Conservation (phyloP, 345 rosid species). For the Durio zibethinus region DNA sequence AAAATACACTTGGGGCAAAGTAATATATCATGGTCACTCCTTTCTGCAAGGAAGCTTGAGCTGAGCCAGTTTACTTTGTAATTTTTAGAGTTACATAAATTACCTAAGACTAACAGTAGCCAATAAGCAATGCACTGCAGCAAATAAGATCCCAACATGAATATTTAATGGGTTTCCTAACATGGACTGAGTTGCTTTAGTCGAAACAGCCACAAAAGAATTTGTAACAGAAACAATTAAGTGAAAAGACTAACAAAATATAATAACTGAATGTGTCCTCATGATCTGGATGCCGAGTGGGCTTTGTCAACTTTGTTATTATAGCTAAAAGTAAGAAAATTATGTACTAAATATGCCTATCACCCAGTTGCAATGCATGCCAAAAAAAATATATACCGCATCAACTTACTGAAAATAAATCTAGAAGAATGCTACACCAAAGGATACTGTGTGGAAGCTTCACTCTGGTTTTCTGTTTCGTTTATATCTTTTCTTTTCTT, state of each 20-base stretch:
- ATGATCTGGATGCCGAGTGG: neutral
- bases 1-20: neutral
- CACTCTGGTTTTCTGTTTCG: slow-evolving; percentile 48
- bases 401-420: slow-evolving; percentile 5
- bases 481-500: slow-evolving; percentile 60
- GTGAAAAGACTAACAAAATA: neutral
- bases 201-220: neutral
- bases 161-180: neutral
- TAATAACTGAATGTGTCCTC: neutral
- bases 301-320: neutral
- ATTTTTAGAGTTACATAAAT: neutral
- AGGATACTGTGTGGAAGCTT: slow-evolving; percentile 90
- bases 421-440: slow-evolving; percentile 5
- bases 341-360: neutral
- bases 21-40: neutral
- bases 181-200: neutral
- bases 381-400: neutral
- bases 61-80: neutral
- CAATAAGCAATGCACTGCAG: neutral
- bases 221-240: neutral
- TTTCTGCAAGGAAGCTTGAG: neutral
- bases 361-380: neutral
- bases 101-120: neutral
- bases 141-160: neutral
- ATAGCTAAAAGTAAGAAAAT: neutral